Conservation (phyloP, 371 early-diverging fungal genomes). For the Syncephalastrum racemosum region DNA sequence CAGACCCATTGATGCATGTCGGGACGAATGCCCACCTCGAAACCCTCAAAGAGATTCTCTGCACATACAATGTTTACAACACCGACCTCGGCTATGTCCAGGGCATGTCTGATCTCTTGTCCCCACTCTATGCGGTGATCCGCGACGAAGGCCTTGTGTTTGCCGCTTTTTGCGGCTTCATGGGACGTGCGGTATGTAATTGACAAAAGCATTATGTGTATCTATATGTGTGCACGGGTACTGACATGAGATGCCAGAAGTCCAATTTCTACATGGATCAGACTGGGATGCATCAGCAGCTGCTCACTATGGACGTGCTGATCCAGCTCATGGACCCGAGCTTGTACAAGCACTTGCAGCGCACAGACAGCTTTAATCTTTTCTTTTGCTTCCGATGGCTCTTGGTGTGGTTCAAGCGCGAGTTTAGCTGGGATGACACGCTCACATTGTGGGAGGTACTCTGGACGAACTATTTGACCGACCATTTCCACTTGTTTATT, state of each 20-base stretch:
- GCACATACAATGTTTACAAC: constrained; percentile 80
- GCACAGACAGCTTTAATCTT: constrained; percentile 80
- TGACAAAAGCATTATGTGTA: no score
- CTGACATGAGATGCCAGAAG: constrained; percentile 39
- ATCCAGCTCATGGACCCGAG: constrained; percentile 83
- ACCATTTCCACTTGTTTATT: constrained; percentile 83
- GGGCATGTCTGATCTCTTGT: constrained; percentile 95
- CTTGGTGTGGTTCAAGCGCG: constrained; percentile 92
- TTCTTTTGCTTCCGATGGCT: constrained; percentile 96
- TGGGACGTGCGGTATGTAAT: constrained; percentile 77
- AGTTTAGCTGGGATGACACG: constrained; percentile 84
- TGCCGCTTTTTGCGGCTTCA: constrained; percentile 86
- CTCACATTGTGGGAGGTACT: constrained; percentile 84
- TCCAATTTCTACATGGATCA: constrained; percentile 83
- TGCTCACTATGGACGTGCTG: constrained; percentile 71
- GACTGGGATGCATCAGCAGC: constrained; percentile 86
- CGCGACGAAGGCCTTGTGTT: constrained; percentile 84
- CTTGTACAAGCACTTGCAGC: constrained; percentile 74
- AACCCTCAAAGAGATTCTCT: constrained; percentile 76
- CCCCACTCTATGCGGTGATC: constrained; percentile 84
- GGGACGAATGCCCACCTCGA: constrained; percentile 74
- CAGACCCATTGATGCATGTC: constrained; percentile 46
- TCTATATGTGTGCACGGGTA: not conserved
- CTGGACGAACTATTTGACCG: constrained; percentile 84
- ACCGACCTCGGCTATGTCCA: constrained; percentile 81